Base-by-base conservation (phyloP, 352 stramenopile species). In the Phytophthora kernoviae region DNA sequence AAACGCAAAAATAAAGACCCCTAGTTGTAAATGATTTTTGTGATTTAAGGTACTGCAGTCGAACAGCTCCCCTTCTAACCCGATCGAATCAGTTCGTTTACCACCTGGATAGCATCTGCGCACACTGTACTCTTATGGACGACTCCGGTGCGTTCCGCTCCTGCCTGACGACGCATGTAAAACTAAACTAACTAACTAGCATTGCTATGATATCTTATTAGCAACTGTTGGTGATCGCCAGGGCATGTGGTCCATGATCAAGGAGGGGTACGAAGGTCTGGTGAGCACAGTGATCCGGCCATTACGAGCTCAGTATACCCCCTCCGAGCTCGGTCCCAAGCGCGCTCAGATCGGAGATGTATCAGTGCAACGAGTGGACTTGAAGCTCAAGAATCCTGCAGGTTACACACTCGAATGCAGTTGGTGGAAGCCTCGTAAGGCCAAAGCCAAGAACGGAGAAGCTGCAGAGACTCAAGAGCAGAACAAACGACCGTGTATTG, bases 401-500 rank as follows among this genome's bases (percentile, higher is more conserved):
- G 84, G 84, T 4, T 86, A 83, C 44, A 88, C 82, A 18, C 75
- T 93, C 69, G 80, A 94, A 54, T 94, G 86, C 70, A 94, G 86
- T 58, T 94, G 86, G 86, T 94, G 86, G 86, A 91, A 91, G 64
- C 75, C 79, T 5, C 75, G 75, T 21, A 62, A 56, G 39, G 9
- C 42, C 26, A 65, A 55, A 40, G 8, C 47, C 21, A 50, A 62
- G 10, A 48, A 30, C 15, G 54, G 18, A 11, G 21, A 55, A 2
- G n/a, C 11, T 12, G 20, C 14, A 2, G 20, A 4, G 18, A 20
- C 26, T 12, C 12, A 48, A 9, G 43, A 40, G n/a, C 18, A 62
- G 32, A 55, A 76, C 39, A 87, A 90, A 45, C 64, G 60, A 0
- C 82, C 85, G 50, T 94, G 86, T 47, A 93, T 94, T 43, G 68